These are phyloP conservation scores for Rhizophlyctis rosea DNA, from an alignment of 192 early-diverging fungal species.

Conservation along the genomic window DNA sequence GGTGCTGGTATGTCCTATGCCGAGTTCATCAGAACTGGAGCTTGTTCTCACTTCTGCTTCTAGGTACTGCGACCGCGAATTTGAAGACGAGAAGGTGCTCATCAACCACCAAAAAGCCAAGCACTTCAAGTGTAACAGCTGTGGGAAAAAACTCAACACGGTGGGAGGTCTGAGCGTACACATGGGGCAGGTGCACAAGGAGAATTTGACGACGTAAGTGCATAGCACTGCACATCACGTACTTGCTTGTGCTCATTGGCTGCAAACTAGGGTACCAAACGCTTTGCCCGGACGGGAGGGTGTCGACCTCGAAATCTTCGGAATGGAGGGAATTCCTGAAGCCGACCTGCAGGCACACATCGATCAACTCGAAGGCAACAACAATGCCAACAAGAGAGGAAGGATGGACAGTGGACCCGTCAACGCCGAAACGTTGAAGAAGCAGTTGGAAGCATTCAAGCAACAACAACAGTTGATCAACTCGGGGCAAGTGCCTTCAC, in stretches of 20 bases:
- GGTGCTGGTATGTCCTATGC: constrained; percentile 39
- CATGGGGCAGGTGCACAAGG: constrained; percentile 91
- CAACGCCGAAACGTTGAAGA: constrained; percentile 27
- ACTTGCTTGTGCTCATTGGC: neutral
- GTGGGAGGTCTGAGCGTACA: constrained; percentile 90
- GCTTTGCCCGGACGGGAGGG: constrained; percentile 79
- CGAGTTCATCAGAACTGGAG: neutral
- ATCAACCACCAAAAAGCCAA: constrained; percentile 90
- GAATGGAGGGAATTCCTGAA: constrained; percentile 87
- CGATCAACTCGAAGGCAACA: constrained; percentile 27
- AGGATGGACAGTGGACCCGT: constrained; percentile 19
- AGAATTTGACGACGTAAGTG: constrained; percentile 66
- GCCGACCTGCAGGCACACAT: constrained; percentile 72
- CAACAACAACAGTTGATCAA: constrained; percentile 31
- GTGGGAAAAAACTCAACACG: constrained; percentile 82
- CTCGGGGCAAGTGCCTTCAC: constrained; percentile 2
- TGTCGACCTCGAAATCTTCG: constrained; percentile 91
- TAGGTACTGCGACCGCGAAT: constrained; percentile 94
- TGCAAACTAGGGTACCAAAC: constrained; percentile 69
- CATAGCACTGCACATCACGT: neutral
- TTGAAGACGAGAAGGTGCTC: constrained; percentile 92
- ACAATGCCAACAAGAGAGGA: constrained; percentile 11
- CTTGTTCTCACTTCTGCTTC: constrained; percentile 1
- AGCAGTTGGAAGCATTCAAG: constrained; percentile 42
- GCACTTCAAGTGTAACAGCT: constrained; percentile 90